Base-by-base conservation (phyloP, 2,329 filamentous ascomycete genomes). In the Diaporthe helianthi region DNA sequence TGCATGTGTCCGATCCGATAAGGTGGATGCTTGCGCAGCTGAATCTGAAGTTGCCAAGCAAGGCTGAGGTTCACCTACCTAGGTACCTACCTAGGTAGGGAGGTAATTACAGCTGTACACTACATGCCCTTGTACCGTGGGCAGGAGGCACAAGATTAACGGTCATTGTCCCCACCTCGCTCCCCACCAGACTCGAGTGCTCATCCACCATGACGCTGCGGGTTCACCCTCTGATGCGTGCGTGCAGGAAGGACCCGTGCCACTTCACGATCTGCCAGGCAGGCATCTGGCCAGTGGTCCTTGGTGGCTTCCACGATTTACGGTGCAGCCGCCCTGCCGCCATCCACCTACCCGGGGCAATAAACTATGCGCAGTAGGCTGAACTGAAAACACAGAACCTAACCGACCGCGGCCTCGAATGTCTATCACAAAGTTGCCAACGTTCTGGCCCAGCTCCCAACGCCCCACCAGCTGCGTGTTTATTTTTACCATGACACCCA, bases 51-150 rank as follows among this genome's bases (percentile, higher is more conserved):
- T n/a, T 29, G 51, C 60, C 52, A 55, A 58, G 67, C 67, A 65
- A 65, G 67, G 67, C 67, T 69, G 67, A 65, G 67, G 67, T 29
- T 63, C 44, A 63, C 44, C 12, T 63, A 29, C 29, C 17, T n/a
- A n/a, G n/a, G n/a, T n/a, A n/a, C n/a, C n/a, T n/a, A n/a, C n/a
- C n/a, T n/a, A n/a, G n/a, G n/a, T n/a, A n/a, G n/a, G n/a, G n/a
- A n/a, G n/a, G n/a, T n/a, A n/a, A n/a, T n/a, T n/a, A n/a, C n/a
- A n/a, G n/a, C n/a, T n/a, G n/a, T n/a, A n/a, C n/a, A n/a, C n/a
- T n/a, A n/a, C n/a, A n/a, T n/a, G n/a, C n/a, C n/a, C n/a, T n/a
- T n/a, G n/a, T n/a, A n/a, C n/a, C n/a, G n/a, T 9, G 24, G 36
- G 38, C 13, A n/a, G 31, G 55, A 44, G 55, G 46, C 58, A 63